phyloP scores from a whole-genome alignment of 23 red algal species.

The Gracilaria gracilis region DNA sequence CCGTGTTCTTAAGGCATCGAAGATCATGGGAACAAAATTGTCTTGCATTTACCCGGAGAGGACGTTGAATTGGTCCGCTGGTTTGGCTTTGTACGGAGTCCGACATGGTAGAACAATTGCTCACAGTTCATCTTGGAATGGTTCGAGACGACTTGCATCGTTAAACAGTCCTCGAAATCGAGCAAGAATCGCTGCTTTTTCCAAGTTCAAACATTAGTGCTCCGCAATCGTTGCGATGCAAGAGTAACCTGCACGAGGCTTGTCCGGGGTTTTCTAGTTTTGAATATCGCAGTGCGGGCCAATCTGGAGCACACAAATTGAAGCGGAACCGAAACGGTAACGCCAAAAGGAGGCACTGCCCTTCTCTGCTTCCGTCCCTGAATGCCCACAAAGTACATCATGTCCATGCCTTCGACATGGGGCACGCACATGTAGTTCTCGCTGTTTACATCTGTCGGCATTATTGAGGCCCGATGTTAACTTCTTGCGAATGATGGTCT shows the following conservation, averaged over 20 bases:
- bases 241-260: no score
- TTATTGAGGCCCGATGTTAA: background rate
- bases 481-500: no score
- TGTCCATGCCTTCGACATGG: background rate
- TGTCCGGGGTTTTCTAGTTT: no score
- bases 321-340: background rate
- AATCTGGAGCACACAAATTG: background rate
- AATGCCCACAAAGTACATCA: background rate
- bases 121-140: constrained; percentile 40
- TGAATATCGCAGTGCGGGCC: no score
- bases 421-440: background rate
- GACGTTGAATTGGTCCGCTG: constrained; percentile 73
- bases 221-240: no score
- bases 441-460: background rate
- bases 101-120: constrained; percentile 66
- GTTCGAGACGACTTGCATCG: no score
- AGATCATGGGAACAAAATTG: constrained; percentile 76
- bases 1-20: constrained; percentile 64
- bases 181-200: no score
- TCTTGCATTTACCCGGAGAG: constrained; percentile 85
- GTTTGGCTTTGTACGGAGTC: constrained; percentile 83
- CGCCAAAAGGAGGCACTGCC: background rate
- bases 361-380: background rate
- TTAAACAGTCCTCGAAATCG: no score
- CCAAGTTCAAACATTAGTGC: no score